Conservation (phyloP, 169 alveolate genomes). For the Haemoproteus tartakovskyi region DNA sequence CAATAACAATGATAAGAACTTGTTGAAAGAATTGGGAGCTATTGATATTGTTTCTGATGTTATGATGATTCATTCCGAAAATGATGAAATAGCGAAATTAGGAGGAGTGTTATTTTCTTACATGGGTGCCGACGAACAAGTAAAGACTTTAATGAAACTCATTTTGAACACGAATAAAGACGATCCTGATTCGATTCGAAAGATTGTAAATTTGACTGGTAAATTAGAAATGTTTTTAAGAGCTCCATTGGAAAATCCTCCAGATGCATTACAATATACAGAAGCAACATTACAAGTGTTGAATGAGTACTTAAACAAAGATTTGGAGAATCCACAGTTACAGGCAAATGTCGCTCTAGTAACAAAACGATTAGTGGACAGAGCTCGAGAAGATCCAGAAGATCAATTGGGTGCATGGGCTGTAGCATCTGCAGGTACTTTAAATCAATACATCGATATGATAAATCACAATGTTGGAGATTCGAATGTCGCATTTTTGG, state of each 20-base stretch:
- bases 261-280: constrained; percentile 87
- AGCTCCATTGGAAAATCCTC: constrained; percentile 86
- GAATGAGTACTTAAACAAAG: constrained; percentile 76
- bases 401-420: constrained; percentile 93
- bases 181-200: constrained; percentile 80
- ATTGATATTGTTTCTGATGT: constrained; percentile 84
- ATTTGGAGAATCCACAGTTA: constrained; percentile 73
- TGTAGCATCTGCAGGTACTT: constrained; percentile 83
- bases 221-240: constrained; percentile 84
- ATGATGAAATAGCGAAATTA: constrained; percentile 77
- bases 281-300: constrained; percentile 84
- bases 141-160: constrained; percentile 83
- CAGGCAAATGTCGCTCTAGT: constrained; percentile 72
- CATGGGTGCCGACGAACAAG: constrained; percentile 90
- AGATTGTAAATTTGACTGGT: constrained; percentile 81
- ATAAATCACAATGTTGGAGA: constrained; percentile 76
- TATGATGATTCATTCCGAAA: constrained; percentile 82
- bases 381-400: constrained; percentile 81
- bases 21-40: constrained; percentile 80
- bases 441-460: constrained; percentile 79
- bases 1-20: constrained; percentile 72
- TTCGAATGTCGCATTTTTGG: constrained; percentile 73
- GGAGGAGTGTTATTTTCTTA: constrained; percentile 87
- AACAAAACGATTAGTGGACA: constrained; percentile 74
- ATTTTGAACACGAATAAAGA: constrained; percentile 79